Conservation (phyloP, 1,139 yeast genomes). For the Chernovozyma sophiae-reginae region DNA sequence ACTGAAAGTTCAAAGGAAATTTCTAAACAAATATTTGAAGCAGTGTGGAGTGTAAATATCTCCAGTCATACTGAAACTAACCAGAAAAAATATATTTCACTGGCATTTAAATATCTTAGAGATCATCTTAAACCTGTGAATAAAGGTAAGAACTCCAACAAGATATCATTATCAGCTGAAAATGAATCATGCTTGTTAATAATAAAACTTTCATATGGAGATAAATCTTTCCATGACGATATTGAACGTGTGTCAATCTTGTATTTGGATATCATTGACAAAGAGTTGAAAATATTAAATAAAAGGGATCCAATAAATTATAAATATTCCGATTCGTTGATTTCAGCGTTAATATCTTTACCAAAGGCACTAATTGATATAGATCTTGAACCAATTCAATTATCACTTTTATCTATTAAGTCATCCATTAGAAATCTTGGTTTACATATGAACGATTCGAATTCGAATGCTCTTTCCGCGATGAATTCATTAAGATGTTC, state of each 20-base stretch:
- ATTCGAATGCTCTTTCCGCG: conserved; percentile 1
- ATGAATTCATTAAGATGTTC: conserved; percentile 12
- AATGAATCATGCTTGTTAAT: neutral
- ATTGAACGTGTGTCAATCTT: neutral
- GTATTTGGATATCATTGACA: neutral
- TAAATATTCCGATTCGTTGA: neutral
- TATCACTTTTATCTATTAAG: neutral
- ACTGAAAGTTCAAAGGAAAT: conserved; percentile 11
- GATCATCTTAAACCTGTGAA: neutral
- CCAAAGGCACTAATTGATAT: neutral
- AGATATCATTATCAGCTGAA: neutral
- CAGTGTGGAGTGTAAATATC: conserved; percentile 28
- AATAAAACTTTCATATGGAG: neutral
- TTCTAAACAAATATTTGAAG: conserved; percentile 17
- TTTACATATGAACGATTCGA: conserved; percentile 3
- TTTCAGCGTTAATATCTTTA: neutral
- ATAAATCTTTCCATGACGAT: neutral
- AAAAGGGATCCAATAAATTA: neutral
- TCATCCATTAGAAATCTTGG: conserved; percentile 5
- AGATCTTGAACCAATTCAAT: neutral
- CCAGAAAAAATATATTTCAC: conserved; percentile 14
- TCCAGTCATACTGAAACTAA: conserved; percentile 16
- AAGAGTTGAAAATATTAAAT: neutral
- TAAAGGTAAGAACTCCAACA: neutral
- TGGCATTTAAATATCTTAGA: conserved; percentile 11